Percentiles rank a stretch among this genome's conserved stretches.
These are phyloP conservation scores for Penicillium roqueforti DNA, from an alignment of 495 filamentous ascomycete species.

Conservation along the genomic window DNA sequence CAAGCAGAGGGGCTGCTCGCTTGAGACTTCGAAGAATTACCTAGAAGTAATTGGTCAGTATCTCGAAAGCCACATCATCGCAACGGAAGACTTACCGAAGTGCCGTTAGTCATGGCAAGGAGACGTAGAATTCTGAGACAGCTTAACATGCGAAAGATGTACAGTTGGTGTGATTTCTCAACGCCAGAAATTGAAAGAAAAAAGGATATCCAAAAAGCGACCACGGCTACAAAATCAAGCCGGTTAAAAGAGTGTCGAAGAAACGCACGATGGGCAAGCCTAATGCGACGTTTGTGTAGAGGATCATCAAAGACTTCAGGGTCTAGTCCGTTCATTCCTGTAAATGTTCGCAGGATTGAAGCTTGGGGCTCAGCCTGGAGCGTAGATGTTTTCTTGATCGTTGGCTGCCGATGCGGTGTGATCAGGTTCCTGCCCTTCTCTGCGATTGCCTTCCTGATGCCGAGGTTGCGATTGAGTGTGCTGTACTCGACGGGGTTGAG, in stretches of 20 bases:
- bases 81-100: conserved; percentile 53
- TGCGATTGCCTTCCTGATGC: conserved; percentile 66
- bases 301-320: conserved; percentile 55
- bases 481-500: conserved; percentile 84
- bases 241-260: conserved; percentile 93
- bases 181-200: conserved; percentile 61
- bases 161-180: conserved; percentile 65
- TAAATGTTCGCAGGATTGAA: conserved; percentile 81
- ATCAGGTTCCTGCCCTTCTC: conserved; percentile 75
- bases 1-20: conserved; percentile 88
- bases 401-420: conserved; percentile 68
- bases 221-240: conserved; percentile 91
- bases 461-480: conserved; percentile 67
- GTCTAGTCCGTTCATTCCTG: conserved; percentile 59
- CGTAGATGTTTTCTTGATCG: conserved; percentile 46
- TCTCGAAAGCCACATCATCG: background rate
- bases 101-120: conserved; percentile 85
- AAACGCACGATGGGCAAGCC: conserved; percentile 87
- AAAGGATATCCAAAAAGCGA: conserved; percentile 93
- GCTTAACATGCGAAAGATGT: conserved; percentile 93
- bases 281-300: conserved; percentile 74
- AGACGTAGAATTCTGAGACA: conserved; percentile 88
- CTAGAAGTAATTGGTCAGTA: conserved; percentile 35
- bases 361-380: conserved; percentile 48
- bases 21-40: conserved; percentile 94